Percentiles rank a stretch among this genome's conserved stretches.
Conservation (phyloP, 257 asterid genomes). For the Catharanthus roseus region DNA sequence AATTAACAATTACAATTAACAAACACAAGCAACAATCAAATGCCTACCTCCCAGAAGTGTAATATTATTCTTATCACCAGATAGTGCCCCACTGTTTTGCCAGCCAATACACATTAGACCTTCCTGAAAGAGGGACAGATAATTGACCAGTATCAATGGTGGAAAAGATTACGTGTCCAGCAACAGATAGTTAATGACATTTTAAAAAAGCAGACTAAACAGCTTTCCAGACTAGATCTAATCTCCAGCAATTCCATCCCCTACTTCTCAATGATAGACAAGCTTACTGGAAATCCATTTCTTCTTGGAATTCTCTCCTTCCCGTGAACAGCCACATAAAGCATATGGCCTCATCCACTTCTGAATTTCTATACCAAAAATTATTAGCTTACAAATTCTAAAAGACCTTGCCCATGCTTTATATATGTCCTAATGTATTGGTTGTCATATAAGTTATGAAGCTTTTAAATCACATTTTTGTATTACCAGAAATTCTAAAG, state of each 20-base stretch:
- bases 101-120: slow-evolving; percentile 88
- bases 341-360: not conserved
- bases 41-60: slow-evolving; percentile 87
- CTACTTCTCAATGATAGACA: not conserved
- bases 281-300: not conserved
- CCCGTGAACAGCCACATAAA: not conserved
- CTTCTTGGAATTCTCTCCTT: not conserved
- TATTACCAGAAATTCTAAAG: not conserved
- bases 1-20: slow-evolving; percentile 6
- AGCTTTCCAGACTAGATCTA: not conserved
- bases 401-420: not conserved
- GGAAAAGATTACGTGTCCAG: not conserved
- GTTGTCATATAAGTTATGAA: not conserved
- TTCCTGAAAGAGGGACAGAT: slow-evolving; percentile 47
- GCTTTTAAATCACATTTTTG: not conserved
- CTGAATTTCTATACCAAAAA: not conserved
- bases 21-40: slow-evolving; percentile 9
- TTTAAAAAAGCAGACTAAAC: slow-evolving; percentile 3
- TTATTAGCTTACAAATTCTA: not conserved
- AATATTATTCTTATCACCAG: slow-evolving; percentile 68
- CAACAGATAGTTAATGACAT: not conserved
- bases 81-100: slow-evolving; percentile 77
- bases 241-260: not conserved
- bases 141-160: not conserved
- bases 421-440: not conserved